These are phyloP conservation scores for Aphanocladium album DNA, from an alignment of 2,329 filamentous ascomycete genomes.

Conservation along the genomic window DNA sequence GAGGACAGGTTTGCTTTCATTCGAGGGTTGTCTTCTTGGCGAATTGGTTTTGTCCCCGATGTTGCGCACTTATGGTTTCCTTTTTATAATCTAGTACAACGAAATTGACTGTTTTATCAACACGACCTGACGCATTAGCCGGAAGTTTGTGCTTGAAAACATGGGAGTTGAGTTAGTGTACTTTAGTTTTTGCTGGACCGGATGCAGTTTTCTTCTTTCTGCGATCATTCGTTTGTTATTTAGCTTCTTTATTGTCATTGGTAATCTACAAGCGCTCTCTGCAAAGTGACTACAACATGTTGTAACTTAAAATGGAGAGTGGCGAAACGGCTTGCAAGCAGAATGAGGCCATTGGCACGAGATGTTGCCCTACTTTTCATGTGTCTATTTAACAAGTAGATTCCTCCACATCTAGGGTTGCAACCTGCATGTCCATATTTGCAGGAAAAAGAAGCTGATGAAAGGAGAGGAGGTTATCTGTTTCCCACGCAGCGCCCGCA, in stretches of 20 bases:
- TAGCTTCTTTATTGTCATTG: slow-evolving; percentile 7
- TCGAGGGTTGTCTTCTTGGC: slow-evolving; percentile 14
- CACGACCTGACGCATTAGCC: background rate
- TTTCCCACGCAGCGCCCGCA: background rate
- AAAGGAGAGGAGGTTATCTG: background rate
- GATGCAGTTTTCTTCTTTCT: slow-evolving; percentile 10
- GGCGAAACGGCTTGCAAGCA: background rate
- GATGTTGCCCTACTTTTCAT: background rate
- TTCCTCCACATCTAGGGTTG: background rate
- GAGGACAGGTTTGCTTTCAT: slow-evolving; percentile 13
- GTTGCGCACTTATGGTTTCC: slow-evolving; percentile 14
- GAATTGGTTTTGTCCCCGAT: slow-evolving; percentile 13
- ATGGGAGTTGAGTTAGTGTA: slow-evolving; percentile 8
- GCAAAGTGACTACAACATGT: background rate
- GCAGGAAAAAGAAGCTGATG: background rate
- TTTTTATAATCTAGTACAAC: slow-evolving; percentile 15
- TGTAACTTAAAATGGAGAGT: background rate
- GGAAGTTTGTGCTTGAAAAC: background rate
- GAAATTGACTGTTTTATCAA: slow-evolving; percentile 13
- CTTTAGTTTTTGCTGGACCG: slow-evolving; percentile 6
- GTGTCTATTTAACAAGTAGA: background rate
- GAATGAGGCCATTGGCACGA: background rate
- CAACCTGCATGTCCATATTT: background rate
- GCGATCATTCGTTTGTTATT: slow-evolving; percentile 6
- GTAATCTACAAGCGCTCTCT: background rate